These are phyloP conservation scores for Cucurbitaria berberidis DNA, from an alignment of 2,329 filamentous ascomycete genomes.

Conservation along the genomic window DNA sequence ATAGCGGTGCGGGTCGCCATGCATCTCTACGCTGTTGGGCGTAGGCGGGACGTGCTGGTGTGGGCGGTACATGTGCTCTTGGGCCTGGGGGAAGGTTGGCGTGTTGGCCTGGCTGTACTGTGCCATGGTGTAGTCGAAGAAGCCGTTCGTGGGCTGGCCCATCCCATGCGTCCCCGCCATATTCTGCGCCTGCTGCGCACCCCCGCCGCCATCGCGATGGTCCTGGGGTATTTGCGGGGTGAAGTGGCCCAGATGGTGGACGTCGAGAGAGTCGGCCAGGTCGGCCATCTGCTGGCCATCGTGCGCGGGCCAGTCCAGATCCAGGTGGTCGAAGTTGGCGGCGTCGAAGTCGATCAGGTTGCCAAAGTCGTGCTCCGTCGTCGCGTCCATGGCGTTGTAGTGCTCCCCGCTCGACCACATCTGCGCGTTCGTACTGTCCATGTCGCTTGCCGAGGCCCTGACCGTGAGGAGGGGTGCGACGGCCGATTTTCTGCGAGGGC, in stretches of 20 bases:
- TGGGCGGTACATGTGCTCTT: conserved; percentile 54
- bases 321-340: conserved; percentile 35
- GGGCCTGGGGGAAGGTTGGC: conserved; percentile 49
- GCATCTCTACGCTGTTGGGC: conserved; percentile 80
- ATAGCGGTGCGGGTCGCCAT: conserved; percentile 64
- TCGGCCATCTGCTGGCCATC: conserved; percentile 39
- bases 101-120: conserved; percentile 46
- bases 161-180: conserved; percentile 27
- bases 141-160: conserved; percentile 29
- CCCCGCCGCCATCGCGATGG: conserved; percentile 28
- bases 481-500: conserved; percentile 2
- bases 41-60: conserved; percentile 75
- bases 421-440: conserved; percentile 40
- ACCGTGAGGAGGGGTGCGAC: neutral
- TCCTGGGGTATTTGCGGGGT: conserved; percentile 34
- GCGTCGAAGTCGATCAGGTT: conserved; percentile 51
- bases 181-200: conserved; percentile 21
- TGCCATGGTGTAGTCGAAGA: conserved; percentile 46
- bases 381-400: conserved; percentile 51
- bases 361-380: conserved; percentile 50
- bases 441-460: conserved; percentile 24
- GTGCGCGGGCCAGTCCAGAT: conserved; percentile 22
- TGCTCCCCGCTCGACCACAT: conserved; percentile 51
- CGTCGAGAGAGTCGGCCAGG: conserved; percentile 41
- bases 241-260: conserved; percentile 42